Base-by-base conservation (phyloP, 257 asterid species). In the Salvia miltiorrhiza region DNA sequence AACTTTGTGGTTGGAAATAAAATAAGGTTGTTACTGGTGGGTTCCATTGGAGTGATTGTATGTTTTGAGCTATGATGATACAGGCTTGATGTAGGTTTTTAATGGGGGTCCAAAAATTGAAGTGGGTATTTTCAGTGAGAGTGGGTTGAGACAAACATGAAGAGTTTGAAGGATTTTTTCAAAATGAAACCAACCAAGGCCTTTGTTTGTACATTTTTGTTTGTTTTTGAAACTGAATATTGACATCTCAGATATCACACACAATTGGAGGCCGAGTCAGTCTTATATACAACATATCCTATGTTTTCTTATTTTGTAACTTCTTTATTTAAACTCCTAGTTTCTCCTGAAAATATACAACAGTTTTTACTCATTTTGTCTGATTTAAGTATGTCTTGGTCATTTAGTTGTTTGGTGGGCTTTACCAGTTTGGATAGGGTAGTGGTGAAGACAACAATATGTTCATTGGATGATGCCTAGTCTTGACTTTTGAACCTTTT, bases 401-500 rank as follows among this genome's bases (percentile, higher is more conserved):
- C 50, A 35, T 40, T 59, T 16, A 40, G 30, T 13, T 57, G 63
- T 5, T 26, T 7, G 3, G 4, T 20, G 16, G 23, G 19, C 37
- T 20, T 39, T 20, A 20, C 57, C 47, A 11, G 49, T 50, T 40
- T 57, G 65, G 54, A 47, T 14, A 37, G 43, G 60, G 23, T 52
- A n/a, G 37, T 72, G 41, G 30, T 43, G 39, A 47, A 54, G 32
- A 12, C n/a, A 41, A 20, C 6, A 11, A 24, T 52, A 28, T 24
- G 54, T 54, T 20, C 39, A 63, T 13, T 45, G 23, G 44, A 17
- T 40, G 61, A 57, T 30, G 65, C 70, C 40, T 39, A n/a, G 65
- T 68, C 24, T 76, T 63, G 66, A 24, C 26, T 39, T 39, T 30
- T 59, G 47, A 50, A 40, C 21, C 49, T 52, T 47, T 45, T 39